These are phyloP conservation scores for Quercus aquifolioides DNA, from an alignment of 306 rosid genomes.

Conservation along the genomic window DNA sequence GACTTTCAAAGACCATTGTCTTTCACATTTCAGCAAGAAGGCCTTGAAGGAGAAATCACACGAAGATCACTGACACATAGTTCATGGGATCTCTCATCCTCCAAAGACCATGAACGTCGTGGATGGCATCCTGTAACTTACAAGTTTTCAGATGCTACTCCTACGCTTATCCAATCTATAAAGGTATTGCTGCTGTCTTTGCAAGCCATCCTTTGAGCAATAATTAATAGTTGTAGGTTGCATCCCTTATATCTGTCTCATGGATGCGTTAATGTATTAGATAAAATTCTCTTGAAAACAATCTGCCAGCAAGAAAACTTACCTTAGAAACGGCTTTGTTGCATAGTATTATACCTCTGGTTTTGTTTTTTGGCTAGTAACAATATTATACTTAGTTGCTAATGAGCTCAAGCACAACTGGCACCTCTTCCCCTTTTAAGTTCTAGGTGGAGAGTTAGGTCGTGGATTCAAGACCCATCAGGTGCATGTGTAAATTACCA, in stretches of 20 bases:
- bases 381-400: background rate
- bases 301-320: background rate
- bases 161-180: conserved; percentile 66
- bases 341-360: background rate
- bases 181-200: conserved; percentile 44
- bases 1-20: conserved; percentile 9
- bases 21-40: conserved; percentile 63
- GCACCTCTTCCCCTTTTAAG: no score
- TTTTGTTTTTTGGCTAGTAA: no score
- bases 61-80: conserved; percentile 81
- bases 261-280: background rate
- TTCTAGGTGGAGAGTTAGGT: no score
- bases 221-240: background rate
- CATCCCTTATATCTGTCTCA: background rate
- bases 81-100: conserved; percentile 84
- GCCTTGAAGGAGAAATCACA: conserved; percentile 77
- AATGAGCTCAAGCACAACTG: no score
- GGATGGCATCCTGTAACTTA: conserved; percentile 98
- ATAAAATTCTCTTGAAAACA: background rate
- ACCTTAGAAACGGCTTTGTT: background rate
- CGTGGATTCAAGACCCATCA: no score
- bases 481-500: no score
- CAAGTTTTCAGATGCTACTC: conserved; percentile 92
- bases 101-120: conserved; percentile 68
- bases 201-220: background rate